phyloP scores from a whole-genome alignment of 805 yeast species.

The Barnettozyma siamensis region DNA sequence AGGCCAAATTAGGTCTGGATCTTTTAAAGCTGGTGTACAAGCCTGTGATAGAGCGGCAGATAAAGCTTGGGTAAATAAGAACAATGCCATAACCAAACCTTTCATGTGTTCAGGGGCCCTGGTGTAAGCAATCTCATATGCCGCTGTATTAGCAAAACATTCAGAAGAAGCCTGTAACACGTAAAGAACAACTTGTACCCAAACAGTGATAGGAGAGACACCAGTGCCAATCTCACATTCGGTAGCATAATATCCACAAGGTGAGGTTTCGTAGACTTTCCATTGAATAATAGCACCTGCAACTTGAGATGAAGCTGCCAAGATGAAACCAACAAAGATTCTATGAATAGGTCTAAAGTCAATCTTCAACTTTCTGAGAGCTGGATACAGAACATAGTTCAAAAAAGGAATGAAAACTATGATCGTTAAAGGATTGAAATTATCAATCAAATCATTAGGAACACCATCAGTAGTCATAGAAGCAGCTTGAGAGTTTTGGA shows the following conservation, averaged over 20 bases:
- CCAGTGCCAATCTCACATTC: constrained; percentile 34
- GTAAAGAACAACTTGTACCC: constrained; percentile 60
- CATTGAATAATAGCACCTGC: constrained; percentile 61
- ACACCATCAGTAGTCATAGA: constrained; percentile 66
- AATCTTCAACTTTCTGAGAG: constrained; percentile 39
- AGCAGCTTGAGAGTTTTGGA: constrained; percentile 47
- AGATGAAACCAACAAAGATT: constrained; percentile 62
- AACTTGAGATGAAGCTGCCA: constrained; percentile 36
- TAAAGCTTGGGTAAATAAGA: constrained; percentile 62
- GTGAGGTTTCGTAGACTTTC: constrained; percentile 60
- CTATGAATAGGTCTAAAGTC: constrained; percentile 66
- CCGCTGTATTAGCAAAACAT: constrained; percentile 72
- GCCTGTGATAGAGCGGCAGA: constrained; percentile 75
- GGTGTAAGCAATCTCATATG: constrained; percentile 76
- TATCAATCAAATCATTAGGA: constrained; percentile 75
- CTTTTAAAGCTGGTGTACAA: constrained; percentile 54
- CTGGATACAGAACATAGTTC: constrained; percentile 52
- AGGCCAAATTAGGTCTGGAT: constrained; percentile 67
- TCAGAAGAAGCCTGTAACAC: constrained; percentile 67
- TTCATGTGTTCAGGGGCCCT: constrained; percentile 61
- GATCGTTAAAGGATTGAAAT: constrained; percentile 66
- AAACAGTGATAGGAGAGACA: constrained; percentile 46
- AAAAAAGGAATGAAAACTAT: constrained; percentile 71
- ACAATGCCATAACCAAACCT: constrained; percentile 40
- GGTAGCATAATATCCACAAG: constrained; percentile 60